A percentile compares a stretch with the other conserved stretches of the same genome.
These are phyloP conservation scores for Nepenthes mirabilis DNA, from an alignment of 148 eudicot species.

Conservation along the genomic window DNA sequence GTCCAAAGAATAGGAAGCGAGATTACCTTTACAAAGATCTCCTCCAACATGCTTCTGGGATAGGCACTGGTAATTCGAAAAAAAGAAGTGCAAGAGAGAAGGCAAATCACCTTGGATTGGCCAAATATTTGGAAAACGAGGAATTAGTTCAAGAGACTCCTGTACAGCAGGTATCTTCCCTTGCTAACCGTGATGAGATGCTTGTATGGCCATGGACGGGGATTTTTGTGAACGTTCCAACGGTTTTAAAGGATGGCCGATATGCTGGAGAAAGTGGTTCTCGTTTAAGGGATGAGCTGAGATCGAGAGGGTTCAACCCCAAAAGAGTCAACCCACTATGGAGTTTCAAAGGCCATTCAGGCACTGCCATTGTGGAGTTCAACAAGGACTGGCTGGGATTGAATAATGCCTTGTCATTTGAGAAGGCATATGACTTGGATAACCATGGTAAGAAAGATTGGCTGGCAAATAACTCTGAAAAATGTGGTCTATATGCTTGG, in stretches of 20 bases:
- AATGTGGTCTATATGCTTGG: slow-evolving; percentile 74
- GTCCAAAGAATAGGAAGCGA: slow-evolving; percentile 62
- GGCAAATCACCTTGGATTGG: slow-evolving; percentile 73
- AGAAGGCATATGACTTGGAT: slow-evolving; percentile 73
- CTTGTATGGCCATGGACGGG: slow-evolving; percentile 98
- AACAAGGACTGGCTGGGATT: slow-evolving; percentile 80
- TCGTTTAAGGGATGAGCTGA: slow-evolving; percentile 70
- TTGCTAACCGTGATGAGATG: slow-evolving; percentile 53
- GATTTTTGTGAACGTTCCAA: slow-evolving; percentile 68
- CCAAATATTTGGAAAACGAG: slow-evolving; percentile 53
- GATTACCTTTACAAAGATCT: slow-evolving; percentile 60
- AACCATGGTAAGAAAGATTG: slow-evolving; percentile 83
- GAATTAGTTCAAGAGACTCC: slow-evolving; percentile 35
- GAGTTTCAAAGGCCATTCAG: slow-evolving; percentile 82
- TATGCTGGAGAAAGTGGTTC: slow-evolving; percentile 89
- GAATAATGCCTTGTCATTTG: slow-evolving; percentile 73
- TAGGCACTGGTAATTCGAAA: slow-evolving; percentile 54
- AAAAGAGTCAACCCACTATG: slow-evolving; percentile 74
- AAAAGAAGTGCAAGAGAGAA: slow-evolving; percentile 77
- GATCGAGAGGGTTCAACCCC: slow-evolving; percentile 69
- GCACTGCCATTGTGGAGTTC: slow-evolving; percentile 79
- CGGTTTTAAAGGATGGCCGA: slow-evolving; percentile 51
- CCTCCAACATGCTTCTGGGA: slow-evolving; percentile 73
- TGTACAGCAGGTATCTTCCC: slow-evolving; percentile 24
- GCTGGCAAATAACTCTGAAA: slow-evolving; percentile 31